Conservation (phyloP, 768 basidiomycete species). For the Kwoniella sp. region DNA sequence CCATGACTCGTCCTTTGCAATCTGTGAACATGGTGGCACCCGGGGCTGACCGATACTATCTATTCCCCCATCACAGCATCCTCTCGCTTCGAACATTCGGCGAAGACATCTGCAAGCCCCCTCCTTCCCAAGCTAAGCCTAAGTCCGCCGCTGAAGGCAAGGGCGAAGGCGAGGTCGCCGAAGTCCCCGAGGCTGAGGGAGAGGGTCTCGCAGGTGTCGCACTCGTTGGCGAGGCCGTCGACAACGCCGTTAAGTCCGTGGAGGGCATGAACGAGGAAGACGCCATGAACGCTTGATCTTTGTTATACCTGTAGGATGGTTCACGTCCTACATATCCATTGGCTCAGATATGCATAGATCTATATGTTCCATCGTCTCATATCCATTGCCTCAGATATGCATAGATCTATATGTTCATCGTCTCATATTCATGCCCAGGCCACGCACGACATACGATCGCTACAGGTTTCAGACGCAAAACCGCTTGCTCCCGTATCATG, state of each 20-base stretch:
- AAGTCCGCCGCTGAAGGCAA: constrained; percentile 6
- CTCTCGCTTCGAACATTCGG: constrained; percentile 83
- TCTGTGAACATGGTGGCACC: not conserved
- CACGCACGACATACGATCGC: no score
- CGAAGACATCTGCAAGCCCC: constrained; percentile 67
- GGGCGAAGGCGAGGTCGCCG: constrained; percentile 9
- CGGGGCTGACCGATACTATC: not conserved
- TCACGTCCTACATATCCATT: not conserved
- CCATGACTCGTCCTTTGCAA: not conserved
- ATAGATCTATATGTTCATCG: no score
- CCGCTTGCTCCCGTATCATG: no score
- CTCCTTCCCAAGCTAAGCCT: constrained; percentile 22
- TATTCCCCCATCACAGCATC: constrained; percentile 64
- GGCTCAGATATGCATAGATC: not conserved
- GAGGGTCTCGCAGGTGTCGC: constrained; percentile 14
- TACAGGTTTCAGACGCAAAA: no score
- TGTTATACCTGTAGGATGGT: not conserved
- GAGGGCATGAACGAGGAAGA: constrained; percentile 85
- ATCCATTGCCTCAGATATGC: no score
- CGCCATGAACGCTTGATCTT: constrained; percentile 68
- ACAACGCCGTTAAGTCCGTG: constrained; percentile 62
- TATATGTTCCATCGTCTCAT: no score
- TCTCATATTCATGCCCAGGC: no score
- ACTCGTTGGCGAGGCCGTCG: constrained; percentile 21
- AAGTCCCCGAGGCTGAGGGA: constrained; percentile 7